These are phyloP conservation scores for Dactylellina drechsleri DNA, from an alignment of 2,329 filamentous ascomycete genomes.

Conservation along the genomic window DNA sequence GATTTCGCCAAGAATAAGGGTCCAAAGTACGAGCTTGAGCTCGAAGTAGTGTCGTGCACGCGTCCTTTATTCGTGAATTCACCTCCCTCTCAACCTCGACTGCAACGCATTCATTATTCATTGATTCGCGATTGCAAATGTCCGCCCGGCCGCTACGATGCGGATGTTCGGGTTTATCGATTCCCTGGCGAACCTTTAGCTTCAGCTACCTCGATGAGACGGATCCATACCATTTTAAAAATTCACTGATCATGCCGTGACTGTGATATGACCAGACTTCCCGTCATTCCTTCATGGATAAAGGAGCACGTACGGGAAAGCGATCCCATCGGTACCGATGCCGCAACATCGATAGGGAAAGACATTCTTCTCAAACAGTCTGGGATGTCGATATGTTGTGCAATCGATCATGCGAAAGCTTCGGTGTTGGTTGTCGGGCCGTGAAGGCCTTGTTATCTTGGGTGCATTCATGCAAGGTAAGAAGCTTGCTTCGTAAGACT, in stretches of 20 bases:
- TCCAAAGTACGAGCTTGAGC: neutral
- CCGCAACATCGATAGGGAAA: slow-evolving; percentile 32
- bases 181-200: neutral
- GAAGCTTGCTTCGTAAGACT: neutral
- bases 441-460: slow-evolving; percentile 24
- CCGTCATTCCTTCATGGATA: slow-evolving; percentile 13
- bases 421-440: neutral
- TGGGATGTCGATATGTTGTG: too few relatives aligned
- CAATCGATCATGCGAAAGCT: neutral
- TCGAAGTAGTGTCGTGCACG: neutral
- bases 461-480: slow-evolving; percentile 18
- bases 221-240: neutral
- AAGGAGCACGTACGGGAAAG: neutral
- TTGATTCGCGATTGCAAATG: too few relatives aligned
- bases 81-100: neutral
- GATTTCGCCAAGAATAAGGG: slow-evolving; percentile 3
- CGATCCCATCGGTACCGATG: too few relatives aligned
- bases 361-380: slow-evolving; percentile 10
- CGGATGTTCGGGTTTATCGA: slow-evolving; percentile 15
- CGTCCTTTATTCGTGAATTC: neutral
- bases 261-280: too few relatives aligned
- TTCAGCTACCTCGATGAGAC: slow-evolving; percentile 13
- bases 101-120: slow-evolving; percentile 8
- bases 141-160: neutral
- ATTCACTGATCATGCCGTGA: neutral